Evolutionary conservation across 2,329 filamentous ascomycete species (phyloP).

Genomic region (Lachnellula subtilissima): DNA sequence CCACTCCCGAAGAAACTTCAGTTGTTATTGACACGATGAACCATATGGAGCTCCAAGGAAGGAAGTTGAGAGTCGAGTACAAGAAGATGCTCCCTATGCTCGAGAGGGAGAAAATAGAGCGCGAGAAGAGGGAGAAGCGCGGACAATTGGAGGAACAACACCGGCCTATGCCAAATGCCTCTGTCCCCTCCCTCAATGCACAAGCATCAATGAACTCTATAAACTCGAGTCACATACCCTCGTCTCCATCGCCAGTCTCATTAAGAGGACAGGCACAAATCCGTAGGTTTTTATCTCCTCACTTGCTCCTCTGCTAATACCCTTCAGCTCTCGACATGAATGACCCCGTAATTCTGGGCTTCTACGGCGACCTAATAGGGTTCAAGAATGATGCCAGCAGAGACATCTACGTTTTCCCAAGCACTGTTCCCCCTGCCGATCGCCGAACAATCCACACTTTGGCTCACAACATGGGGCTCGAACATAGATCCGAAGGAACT

Average conservation of each 20-base stretch:
- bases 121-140: conserved; percentile 37
- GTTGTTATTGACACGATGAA: conserved; percentile 92
- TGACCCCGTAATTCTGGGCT: conserved; percentile 78
- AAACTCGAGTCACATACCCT: conserved; percentile 58
- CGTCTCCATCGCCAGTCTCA: conserved; percentile 30
- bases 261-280: conserved; percentile 19
- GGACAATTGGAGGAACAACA: conserved; percentile 98
- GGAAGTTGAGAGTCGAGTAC: conserved; percentile 94
- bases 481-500: conserved; percentile 84
- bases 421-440: conserved; percentile 74
- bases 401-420: conserved; percentile 79
- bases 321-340: conserved; percentile 72
- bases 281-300: conserved; percentile 11
- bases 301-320: conserved; percentile 13
- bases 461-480: conserved; percentile 89
- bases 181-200: conserved; percentile 60
- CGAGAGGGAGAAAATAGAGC: conserved; percentile 65
- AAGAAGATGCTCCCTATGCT: conserved; percentile 98
- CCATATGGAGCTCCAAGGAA: conserved; percentile 88
- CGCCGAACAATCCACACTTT: conserved; percentile 89
- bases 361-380: conserved; percentile 83
- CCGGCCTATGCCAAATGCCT: conserved; percentile 52
- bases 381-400: conserved; percentile 77
- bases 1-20: conserved; percentile 87
- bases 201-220: conserved; percentile 77